Base-by-base conservation (phyloP, 768 basidiomycete genomes). In the Strobilomyces confusus region DNA sequence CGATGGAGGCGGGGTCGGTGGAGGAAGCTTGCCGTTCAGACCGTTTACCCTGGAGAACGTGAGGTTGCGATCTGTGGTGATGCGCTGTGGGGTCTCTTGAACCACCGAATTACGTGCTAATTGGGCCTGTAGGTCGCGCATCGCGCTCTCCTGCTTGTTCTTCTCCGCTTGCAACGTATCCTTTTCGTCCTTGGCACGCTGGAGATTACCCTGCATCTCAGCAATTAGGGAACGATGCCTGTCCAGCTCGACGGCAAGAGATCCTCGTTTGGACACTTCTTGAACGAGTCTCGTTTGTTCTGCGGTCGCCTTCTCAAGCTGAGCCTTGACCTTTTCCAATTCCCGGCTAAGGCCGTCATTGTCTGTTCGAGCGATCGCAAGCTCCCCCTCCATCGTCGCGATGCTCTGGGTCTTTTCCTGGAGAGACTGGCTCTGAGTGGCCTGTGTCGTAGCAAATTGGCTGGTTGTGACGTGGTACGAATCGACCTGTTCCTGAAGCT, bases 91-190 rank as follows among this genome's bases (percentile, higher is more conserved):
- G 25, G 53, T 55, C n/a, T 66, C 74, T 37, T 51, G 69, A 48
- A 58, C 42, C 6, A n/a, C 19, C 26, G 80, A 76, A 59, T 78
- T 82, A 48, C 86, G 81, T 45, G 79, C 69, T 17, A 80, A 69
- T 63, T 93, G 89, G 40, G 80, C 81, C 67, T 94, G 90, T 23
- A 92, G 74, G 44, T 95, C 92, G 46, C 86, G 83, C 52, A 92
- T 73, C n/a, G 84, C 66, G 14, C 68, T 68, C 51, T 92, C 89
- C 30, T 87, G 83, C 45, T 78, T 81, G 57, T 57, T 74, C 71
- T 84, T 89, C 73, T 94, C 90, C 9, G 79, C 73, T 54, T 86
- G 88, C 15, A 94, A 73, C 15, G 63, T 76, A 65, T 90, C 92
- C 69, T 88, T 89, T 72, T 92, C 89, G 61, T 92, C 86, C 72